phyloP scores from a whole-genome alignment of 2,329 filamentous ascomycete genomes.

The Magnaporthales sp. region DNA sequence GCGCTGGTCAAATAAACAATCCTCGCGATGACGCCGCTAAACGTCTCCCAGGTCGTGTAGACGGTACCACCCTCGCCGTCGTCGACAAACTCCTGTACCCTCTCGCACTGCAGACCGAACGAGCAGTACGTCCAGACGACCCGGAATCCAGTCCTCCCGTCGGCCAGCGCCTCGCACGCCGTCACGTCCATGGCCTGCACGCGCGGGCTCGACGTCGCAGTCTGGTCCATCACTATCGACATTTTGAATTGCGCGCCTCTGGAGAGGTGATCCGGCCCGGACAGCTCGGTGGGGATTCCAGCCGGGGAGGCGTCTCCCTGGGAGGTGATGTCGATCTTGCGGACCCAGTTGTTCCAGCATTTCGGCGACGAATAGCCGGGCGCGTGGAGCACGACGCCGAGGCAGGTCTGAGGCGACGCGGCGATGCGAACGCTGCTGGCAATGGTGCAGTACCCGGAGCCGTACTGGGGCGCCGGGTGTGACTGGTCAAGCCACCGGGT shows the following conservation, averaged over 20 bases:
- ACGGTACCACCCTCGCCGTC: slow-evolving; percentile 23
- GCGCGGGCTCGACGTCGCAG: slow-evolving; percentile 11
- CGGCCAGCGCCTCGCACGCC: slow-evolving; percentile 23
- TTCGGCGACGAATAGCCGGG: slow-evolving; percentile 16
- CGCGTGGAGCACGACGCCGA: slow-evolving; percentile 25
- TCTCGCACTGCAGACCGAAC: slow-evolving; percentile 27
- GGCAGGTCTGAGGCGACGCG: slow-evolving; percentile 21
- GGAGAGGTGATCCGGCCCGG: neutral
- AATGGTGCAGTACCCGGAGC: slow-evolving; percentile 20
- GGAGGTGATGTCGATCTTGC: slow-evolving; percentile 12
- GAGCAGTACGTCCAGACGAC: slow-evolving; percentile 28
- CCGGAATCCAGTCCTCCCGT: slow-evolving; percentile 22
- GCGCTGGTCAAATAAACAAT: slow-evolving; percentile 20
- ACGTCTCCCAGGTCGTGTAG: slow-evolving; percentile 37
- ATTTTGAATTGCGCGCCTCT: slow-evolving; percentile 23
- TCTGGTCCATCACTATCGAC: slow-evolving; percentile 21
- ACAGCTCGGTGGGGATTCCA: neutral
- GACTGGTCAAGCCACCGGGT: neutral
- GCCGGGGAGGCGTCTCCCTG: neutral
- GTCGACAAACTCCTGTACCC: slow-evolving; percentile 33
- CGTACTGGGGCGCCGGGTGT: slow-evolving; percentile 20
- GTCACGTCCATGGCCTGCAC: slow-evolving; percentile 18
- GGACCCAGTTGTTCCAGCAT: slow-evolving; percentile 26
- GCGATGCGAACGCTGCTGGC: slow-evolving; percentile 23
- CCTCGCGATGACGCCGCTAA: slow-evolving; percentile 27